Percentiles rank a stretch among this genome's conserved stretches.
These are phyloP conservation scores for Paramecium tetraurelia DNA, from an alignment of 73 alveolate genomes.

Conservation along the genomic window DNA sequence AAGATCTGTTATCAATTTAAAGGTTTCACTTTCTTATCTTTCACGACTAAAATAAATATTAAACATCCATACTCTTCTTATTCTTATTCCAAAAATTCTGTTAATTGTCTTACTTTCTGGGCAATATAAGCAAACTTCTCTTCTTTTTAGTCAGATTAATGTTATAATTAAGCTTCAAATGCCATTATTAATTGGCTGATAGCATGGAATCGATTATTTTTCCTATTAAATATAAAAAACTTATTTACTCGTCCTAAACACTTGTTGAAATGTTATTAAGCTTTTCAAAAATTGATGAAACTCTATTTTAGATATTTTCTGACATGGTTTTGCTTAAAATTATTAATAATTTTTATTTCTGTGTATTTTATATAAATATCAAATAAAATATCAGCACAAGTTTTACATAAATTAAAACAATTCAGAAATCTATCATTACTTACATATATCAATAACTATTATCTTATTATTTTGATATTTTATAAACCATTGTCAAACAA, in stretches of 20 bases:
- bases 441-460: neutral
- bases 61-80: slow-evolving; percentile 15
- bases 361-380: neutral
- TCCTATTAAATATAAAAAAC: neutral
- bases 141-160: slow-evolving; percentile 33
- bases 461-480: too few relatives aligned
- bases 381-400: neutral
- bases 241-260: slow-evolving; percentile 39
- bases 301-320: slow-evolving; percentile 49
- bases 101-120: slow-evolving; percentile 6
- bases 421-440: neutral
- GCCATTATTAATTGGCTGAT: slow-evolving; percentile 44
- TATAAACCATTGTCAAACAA: neutral
- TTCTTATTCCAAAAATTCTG: slow-evolving; percentile 36
- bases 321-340: slow-evolving; percentile 27
- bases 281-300: slow-evolving; percentile 43
- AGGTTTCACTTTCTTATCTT: slow-evolving; percentile 48
- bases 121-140: slow-evolving; percentile 33
- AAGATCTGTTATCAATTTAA: slow-evolving; percentile 41
- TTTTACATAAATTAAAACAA: neutral
- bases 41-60: slow-evolving; percentile 9
- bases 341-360: slow-evolving; percentile 9
- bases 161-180: slow-evolving; percentile 33
- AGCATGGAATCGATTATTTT: slow-evolving; percentile 22
- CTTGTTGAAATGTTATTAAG: slow-evolving; percentile 40